These are phyloP conservation scores for Alnus rubra DNA, from an alignment of 306 rosid species.

Conservation along the genomic window DNA sequence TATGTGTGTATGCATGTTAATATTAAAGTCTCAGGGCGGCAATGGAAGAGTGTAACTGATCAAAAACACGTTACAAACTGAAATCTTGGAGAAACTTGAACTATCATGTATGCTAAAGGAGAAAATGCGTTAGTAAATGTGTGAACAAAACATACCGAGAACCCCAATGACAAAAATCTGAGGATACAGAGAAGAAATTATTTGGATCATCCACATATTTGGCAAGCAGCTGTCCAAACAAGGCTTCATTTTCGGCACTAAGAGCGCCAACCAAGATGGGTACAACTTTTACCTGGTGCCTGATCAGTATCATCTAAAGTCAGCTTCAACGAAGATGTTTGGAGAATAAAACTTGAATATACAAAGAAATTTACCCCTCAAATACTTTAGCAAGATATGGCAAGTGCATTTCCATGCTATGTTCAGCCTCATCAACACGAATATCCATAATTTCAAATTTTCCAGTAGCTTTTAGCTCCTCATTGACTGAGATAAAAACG, in stretches of 20 bases:
- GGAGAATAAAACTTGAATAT: conserved; percentile 12
- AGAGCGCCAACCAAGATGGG: conserved; percentile 94
- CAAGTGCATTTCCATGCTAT: conserved; percentile 99
- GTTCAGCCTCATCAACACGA: conserved; percentile 90
- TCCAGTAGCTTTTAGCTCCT: conserved; percentile 87
- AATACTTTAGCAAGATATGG: conserved; percentile 97
- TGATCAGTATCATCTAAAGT: conserved; percentile 38
- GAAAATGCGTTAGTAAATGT: conserved; percentile 8
- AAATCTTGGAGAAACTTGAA: neutral
- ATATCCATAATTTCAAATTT: conserved; percentile 82
- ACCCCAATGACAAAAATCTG: conserved; percentile 99
- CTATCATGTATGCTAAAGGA: neutral
- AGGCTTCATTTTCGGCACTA: conserved; percentile 70
- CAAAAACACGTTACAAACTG: neutral
- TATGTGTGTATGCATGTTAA: neutral
- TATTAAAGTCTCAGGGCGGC: neutral
- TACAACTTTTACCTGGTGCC: conserved; percentile 79
- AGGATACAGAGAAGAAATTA: conserved; percentile 80
- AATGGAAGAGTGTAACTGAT: neutral
- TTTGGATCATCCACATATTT: conserved; percentile 81
- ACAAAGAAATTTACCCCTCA: conserved; percentile 63
- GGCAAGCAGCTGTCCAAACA: conserved; percentile 77
- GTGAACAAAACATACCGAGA: conserved; percentile 57
- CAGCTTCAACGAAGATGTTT: conserved; percentile 18
- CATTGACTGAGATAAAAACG: conserved; percentile 54